A percentile compares a stretch with the other conserved stretches of the same genome.
Conservation (phyloP, 78 protist species). For the Goniomonas avonlea region DNA sequence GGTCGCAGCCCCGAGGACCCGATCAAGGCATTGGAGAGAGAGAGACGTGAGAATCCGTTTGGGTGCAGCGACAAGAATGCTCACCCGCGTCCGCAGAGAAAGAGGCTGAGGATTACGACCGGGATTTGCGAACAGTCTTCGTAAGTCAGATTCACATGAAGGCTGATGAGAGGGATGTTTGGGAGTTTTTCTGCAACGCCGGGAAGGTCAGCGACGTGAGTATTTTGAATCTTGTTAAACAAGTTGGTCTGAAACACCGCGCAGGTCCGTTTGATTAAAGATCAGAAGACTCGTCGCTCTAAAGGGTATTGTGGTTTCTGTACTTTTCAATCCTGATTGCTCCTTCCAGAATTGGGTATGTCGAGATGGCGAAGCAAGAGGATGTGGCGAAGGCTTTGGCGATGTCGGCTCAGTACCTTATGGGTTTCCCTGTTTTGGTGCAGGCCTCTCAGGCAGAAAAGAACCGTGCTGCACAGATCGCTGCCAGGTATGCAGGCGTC, state of each 20-base stretch:
- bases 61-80: background rate
- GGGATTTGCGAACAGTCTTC: background rate
- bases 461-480: constrained; percentile 5
- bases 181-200: background rate
- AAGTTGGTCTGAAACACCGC: no score
- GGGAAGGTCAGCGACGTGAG: constrained; percentile 13
- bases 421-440: constrained; percentile 1
- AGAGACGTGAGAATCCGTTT: background rate
- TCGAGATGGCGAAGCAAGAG: constrained; percentile 21
- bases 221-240: no score
- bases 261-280: background rate
- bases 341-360: background rate
- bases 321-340: no score
- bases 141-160: background rate
- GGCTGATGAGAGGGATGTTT: constrained; percentile 1
- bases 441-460: constrained; percentile 21
- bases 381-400: background rate
- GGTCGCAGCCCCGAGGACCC: background rate
- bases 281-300: background rate
- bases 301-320: no score
- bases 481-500: constrained; percentile 3
- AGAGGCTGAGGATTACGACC: constrained; percentile 3
- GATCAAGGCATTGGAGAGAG: constrained; percentile 4
- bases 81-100: background rate
- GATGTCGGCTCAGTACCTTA: background rate